Base-by-base conservation (phyloP, 805 yeast species). In the Wickerhamomyces queroliae region DNA sequence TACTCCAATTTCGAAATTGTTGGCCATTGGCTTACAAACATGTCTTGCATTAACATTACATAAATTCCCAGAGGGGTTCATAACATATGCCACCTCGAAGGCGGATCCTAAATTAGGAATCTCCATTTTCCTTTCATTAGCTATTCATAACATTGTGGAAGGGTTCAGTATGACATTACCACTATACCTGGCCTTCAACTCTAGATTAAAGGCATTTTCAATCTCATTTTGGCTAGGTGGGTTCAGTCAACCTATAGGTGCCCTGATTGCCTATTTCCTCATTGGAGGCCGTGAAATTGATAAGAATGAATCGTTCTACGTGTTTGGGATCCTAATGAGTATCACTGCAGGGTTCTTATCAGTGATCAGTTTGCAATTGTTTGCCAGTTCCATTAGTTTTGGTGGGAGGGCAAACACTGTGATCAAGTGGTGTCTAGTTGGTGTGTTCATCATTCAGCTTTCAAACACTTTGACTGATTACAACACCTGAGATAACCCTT, bases 141-240 rank as follows among this genome's bases (percentile, higher is more conserved):
- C 89, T 11, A 76, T 93, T 22, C 99, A 91, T 63, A 93, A 93
- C 59, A 81, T 88, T 49, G 82, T 90, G 18, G 99, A 91, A 59
- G 99, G 98, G 0, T 89, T 93, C 57, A 78, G 93, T 13, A 90
- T 91, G 85, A 87, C 95, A 12, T 67, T 90, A 34, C 98, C 98
- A 0, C 66, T 91, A 24, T 93, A 83, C 56, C 74, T 90, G 37
- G 87, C 95, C 8, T 67, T 91, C 45, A 67, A 75, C 32, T 70
- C 77, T 1, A 67, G 86, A 33, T 50, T 62, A 21, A 70, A 75
- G 47, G 95, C 97, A 0, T 63, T 88, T 10, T 46, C 70, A 0
- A 72, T 83, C 7, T 74, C 90, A 13, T 78, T 85, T 1, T 39
- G 80, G 0, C 62, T 91, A 15, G 97, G 96, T 4, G 90, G 91